phyloP scores from a whole-genome alignment of 768 basidiomycete species.

The Tulasnella sp. region DNA sequence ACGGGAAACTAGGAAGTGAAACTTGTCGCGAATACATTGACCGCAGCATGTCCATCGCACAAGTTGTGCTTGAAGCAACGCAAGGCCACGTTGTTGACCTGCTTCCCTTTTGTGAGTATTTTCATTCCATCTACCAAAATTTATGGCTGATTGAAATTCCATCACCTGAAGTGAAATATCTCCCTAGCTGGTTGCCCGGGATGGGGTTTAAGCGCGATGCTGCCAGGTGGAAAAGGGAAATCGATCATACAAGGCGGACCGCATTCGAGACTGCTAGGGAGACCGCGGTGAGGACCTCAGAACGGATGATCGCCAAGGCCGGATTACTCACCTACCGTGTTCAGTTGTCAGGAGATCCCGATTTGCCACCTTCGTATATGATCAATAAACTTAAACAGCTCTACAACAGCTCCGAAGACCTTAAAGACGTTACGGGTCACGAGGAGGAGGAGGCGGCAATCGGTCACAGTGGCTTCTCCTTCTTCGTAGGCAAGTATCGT shows the following conservation, averaged over 20 bases:
- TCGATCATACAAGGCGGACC: too few relatives aligned
- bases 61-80: background rate
- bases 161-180: background rate
- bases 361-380: too few relatives aligned
- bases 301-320: too few relatives aligned
- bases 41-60: background rate
- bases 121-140: background rate
- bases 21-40: background rate
- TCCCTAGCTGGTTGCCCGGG: constrained; percentile 4
- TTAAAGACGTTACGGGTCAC: too few relatives aligned
- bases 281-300: background rate
- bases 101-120: background rate
- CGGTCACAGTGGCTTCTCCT: too few relatives aligned
- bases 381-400: too few relatives aligned
- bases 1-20: background rate
- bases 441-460: too few relatives aligned
- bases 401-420: too few relatives aligned
- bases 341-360: too few relatives aligned
- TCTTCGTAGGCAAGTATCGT: background rate
- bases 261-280: background rate
- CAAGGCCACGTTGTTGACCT: background rate
- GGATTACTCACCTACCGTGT: too few relatives aligned
- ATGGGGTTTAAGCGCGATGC: constrained; percentile 5
- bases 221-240: background rate
- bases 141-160: background rate